Conservation (phyloP, 345 rosid species). For the Hypericum perforatum region DNA sequence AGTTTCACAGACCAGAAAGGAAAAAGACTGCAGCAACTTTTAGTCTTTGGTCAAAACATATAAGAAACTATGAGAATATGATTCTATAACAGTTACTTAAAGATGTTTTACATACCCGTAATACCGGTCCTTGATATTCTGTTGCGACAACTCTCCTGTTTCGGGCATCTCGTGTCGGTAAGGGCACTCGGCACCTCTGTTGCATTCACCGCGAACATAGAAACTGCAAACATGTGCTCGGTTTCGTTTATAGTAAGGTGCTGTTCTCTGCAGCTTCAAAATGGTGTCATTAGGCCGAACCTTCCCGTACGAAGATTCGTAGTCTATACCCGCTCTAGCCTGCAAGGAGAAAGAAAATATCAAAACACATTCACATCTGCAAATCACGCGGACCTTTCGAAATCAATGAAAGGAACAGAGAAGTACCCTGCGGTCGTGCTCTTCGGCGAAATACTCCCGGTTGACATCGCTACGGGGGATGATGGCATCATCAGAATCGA, state of each 20-base stretch:
- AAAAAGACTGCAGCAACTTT: no score
- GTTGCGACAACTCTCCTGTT: constrained; percentile 92
- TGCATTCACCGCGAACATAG: constrained; percentile 85
- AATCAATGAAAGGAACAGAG: background rate
- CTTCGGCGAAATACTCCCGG: constrained; percentile 86
- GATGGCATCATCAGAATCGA: constrained; percentile 68
- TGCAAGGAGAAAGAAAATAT: constrained; percentile 21
- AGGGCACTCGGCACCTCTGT: constrained; percentile 92
- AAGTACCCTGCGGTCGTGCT: constrained; percentile 80
- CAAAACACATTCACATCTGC: background rate
- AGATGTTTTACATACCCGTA: constrained; percentile 61
- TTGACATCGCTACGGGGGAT: constrained; percentile 92
- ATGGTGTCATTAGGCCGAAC: constrained; percentile 79
- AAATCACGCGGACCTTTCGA: background rate
- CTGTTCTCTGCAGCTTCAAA: constrained; percentile 84
- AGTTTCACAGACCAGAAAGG: no score
- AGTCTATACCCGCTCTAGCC: constrained; percentile 94
- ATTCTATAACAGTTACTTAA: background rate
- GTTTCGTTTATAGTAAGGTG: constrained; percentile 85
- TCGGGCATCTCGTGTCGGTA: constrained; percentile 94
- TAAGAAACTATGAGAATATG: no score
- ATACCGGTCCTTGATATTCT: constrained; percentile 91
- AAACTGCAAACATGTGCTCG: constrained; percentile 97
- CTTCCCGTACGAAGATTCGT: constrained; percentile 90
- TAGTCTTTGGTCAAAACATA: no score